Conservation (phyloP, 1,139 yeast genomes). For the Diutina neorugosa region DNA sequence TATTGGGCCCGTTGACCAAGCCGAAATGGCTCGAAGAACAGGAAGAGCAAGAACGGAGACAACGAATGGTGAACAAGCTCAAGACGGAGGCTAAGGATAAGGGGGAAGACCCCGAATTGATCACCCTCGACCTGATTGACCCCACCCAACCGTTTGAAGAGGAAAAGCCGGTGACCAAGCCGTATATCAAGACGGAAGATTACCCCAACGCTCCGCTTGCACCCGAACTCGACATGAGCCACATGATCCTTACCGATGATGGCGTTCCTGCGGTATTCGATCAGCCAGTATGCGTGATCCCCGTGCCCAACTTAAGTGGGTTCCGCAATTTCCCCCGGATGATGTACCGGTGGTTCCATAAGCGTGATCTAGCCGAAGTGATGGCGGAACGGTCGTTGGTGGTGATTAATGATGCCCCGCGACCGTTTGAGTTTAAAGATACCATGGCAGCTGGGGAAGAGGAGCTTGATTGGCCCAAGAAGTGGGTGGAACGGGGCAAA, state of each 20-base stretch:
- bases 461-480: constrained; percentile 82
- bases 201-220: constrained; percentile 46
- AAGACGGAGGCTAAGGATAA: constrained; percentile 10
- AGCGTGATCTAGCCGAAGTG: constrained; percentile 59
- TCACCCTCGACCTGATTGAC: neutral
- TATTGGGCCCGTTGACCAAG: constrained; percentile 77
- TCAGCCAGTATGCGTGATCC: constrained; percentile 65
- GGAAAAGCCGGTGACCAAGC: constrained; percentile 40
- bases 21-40: constrained; percentile 27
- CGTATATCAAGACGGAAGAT: constrained; percentile 48
- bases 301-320: constrained; percentile 69
- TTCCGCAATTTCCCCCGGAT: constrained; percentile 66
- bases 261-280: constrained; percentile 50
- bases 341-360: constrained; percentile 67
- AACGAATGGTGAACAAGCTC: constrained; percentile 5
- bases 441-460: constrained; percentile 48
- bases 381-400: constrained; percentile 52
- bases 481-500: constrained; percentile 67
- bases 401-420: constrained; percentile 40
- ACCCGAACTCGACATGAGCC: constrained; percentile 37
- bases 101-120: neutral
- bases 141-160: constrained; percentile 10
- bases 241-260: constrained; percentile 18
- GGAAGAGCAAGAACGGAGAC: constrained; percentile 14
- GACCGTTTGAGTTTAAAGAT: constrained; percentile 49